Conservation (phyloP, 2,329 filamentous ascomycete species). For the Rhynchosporium agropyri region DNA sequence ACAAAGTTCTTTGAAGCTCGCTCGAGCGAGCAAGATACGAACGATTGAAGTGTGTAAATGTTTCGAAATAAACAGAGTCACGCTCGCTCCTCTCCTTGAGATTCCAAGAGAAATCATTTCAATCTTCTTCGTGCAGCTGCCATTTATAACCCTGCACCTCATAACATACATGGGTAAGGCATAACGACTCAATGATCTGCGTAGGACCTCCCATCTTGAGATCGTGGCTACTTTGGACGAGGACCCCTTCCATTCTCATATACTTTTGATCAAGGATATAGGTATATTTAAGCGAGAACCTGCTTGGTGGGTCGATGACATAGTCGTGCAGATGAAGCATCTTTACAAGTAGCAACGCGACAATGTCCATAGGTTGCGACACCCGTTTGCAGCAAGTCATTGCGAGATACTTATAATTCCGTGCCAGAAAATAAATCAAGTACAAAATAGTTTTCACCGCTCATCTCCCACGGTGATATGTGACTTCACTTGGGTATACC, state of each 20-base stretch:
- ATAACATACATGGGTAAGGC: too few species aligned
- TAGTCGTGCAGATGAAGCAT: constrained; percentile 19
- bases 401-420: neutral
- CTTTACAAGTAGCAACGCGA: constrained; percentile 6
- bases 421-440: too few species aligned
- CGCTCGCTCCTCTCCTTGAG: too few species aligned
- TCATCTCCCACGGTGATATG: neutral
- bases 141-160: neutral
- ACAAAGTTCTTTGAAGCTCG: too few species aligned
- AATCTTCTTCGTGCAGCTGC: constrained; percentile 1
- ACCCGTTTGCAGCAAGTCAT: neutral
- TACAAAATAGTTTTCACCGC: neutral
- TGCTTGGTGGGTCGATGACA: constrained; percentile 19
- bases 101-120: neutral
- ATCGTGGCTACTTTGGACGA: neutral
- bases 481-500: neutral
- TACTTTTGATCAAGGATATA: too few species aligned
- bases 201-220: constrained; percentile 10
- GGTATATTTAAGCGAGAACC: too few species aligned
- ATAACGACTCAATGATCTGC: neutral
- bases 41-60: too few species aligned
- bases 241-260: neutral
- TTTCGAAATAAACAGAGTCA: too few species aligned
- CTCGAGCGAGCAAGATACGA: too few species aligned
- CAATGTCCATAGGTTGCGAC: neutral